These are phyloP conservation scores for Gossypioides kirkii DNA, from an alignment of 345 rosid genomes.

Conservation along the genomic window DNA sequence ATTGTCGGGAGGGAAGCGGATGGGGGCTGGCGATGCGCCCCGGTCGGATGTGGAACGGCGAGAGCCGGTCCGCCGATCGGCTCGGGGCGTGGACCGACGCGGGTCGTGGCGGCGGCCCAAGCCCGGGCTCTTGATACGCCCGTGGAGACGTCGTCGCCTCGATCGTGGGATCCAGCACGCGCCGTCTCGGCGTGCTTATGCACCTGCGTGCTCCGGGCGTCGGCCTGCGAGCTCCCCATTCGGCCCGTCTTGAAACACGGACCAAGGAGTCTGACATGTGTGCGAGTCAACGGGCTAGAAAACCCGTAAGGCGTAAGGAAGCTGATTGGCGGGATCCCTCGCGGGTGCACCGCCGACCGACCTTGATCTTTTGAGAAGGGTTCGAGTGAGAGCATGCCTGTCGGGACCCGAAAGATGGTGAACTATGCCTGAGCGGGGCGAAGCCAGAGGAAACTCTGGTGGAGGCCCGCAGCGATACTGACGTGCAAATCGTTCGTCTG, in stretches of 20 bases:
- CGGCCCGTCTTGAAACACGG: conserved; percentile 59
- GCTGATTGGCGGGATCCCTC: conserved; percentile 17
- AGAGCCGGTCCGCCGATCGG: too few relatives aligned
- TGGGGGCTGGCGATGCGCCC: too few relatives aligned
- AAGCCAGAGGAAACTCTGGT: conserved; percentile 30
- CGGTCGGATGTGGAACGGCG: too few relatives aligned
- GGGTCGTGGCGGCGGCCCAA: too few relatives aligned
- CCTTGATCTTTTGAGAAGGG: conserved; percentile 29
- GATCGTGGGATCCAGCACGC: neutral
- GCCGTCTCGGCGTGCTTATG: conserved; percentile 10
- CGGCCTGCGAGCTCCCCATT: conserved; percentile 44
- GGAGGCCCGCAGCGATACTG: conserved; percentile 40
- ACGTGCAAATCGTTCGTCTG: conserved; percentile 30
- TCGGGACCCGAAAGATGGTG: conserved; percentile 29
- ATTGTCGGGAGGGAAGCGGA: too few relatives aligned
- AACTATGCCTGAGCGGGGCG: conserved; percentile 29
- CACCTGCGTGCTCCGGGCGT: conserved; percentile 16
- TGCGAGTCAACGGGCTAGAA: conserved; percentile 38
- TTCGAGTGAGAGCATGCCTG: conserved; percentile 24
- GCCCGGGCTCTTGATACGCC: too few relatives aligned
- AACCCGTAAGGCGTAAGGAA: conserved; percentile 20
- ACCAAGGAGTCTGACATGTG: conserved; percentile 58
- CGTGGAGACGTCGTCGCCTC: too few relatives aligned
- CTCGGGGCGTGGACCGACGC: too few relatives aligned
- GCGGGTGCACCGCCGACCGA: conserved; percentile 24